Percentiles rank a stretch among this genome's conserved stretches.
These are phyloP conservation scores for Tubosaeta sp. DNA, from an alignment of 768 basidiomycete species.

Conservation along the genomic window DNA sequence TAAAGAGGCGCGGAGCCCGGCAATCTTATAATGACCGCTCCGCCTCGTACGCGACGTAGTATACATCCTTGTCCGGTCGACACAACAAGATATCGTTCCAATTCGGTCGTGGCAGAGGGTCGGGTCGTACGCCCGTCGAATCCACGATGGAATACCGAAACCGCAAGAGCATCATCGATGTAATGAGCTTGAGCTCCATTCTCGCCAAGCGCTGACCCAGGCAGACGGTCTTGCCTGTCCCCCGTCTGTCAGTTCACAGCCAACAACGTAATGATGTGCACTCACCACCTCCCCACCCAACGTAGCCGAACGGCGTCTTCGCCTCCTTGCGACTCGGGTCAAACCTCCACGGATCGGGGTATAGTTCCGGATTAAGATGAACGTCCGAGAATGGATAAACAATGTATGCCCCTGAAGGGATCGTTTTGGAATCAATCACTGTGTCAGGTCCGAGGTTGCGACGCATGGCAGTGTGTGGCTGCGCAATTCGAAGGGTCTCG, in stretches of 20 bases:
- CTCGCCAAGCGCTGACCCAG: conserved; percentile 73
- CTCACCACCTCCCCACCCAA: conserved; percentile 81
- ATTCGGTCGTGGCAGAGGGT: conserved; percentile 55
- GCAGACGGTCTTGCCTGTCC: conserved; percentile 64
- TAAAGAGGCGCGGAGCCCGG: conserved; percentile 8
- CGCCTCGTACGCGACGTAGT: conserved; percentile 45
- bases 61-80: conserved; percentile 53
- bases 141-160: conserved; percentile 61
- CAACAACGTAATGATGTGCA: conserved; percentile 23
- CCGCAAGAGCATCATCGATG: conserved; percentile 62
- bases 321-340: conserved; percentile 54
- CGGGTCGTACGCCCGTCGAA: conserved; percentile 39
- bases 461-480: conserved; percentile 79
- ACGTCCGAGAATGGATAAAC: conserved; percentile 79
- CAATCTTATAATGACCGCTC: conserved; percentile 22
- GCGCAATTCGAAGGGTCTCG: conserved; percentile 74
- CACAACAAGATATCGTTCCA: conserved; percentile 77
- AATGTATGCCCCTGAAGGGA: conserved; percentile 72
- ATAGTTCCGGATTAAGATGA: conserved; percentile 67
- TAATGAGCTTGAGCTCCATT: conserved; percentile 67
- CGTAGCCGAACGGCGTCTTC: conserved; percentile 54
- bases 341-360: conserved; percentile 75
- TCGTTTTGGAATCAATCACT: conserved; percentile 61
- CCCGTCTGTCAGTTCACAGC: conserved; percentile 3
- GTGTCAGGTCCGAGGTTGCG: conserved; percentile 71